Evolutionary conservation across 345 rosid genomes (phyloP).

Genomic region (Punica granatum): DNA sequence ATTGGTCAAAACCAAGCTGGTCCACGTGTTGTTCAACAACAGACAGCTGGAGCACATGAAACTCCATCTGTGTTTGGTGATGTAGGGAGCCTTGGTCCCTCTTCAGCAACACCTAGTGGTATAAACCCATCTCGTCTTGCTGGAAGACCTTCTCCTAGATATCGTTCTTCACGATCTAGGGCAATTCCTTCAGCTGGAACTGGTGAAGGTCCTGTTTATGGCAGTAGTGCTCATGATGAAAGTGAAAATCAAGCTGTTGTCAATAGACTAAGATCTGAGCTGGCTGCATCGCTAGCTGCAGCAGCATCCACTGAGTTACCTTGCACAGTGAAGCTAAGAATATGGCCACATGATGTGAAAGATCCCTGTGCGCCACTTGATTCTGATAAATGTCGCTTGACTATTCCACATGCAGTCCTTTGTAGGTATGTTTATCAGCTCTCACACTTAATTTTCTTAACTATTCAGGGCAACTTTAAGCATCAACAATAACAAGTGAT

Average conservation of each 20-base stretch:
- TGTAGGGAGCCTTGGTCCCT: constrained; percentile 14
- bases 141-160: constrained; percentile 33
- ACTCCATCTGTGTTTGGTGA: constrained; percentile 21
- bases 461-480: background rate
- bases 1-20: constrained; percentile 61
- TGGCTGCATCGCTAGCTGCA: constrained; percentile 73
- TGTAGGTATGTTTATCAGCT: constrained; percentile 54
- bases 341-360: constrained; percentile 79
- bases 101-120: constrained; percentile 17
- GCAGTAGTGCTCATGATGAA: constrained; percentile 17
- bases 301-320: constrained; percentile 89
- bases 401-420: constrained; percentile 88
- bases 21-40: constrained; percentile 16
- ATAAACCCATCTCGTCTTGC: constrained; percentile 16
- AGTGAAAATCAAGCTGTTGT: constrained; percentile 44
- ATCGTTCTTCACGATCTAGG: constrained; percentile 26
- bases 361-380: constrained; percentile 56
- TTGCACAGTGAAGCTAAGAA: constrained; percentile 84
- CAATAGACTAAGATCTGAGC: constrained; percentile 60
- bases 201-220: constrained; percentile 23
- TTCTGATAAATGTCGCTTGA: constrained; percentile 59
- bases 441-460: background rate
- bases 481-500: background rate
- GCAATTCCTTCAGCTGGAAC: constrained; percentile 15
- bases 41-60: constrained; percentile 22